These are phyloP conservation scores for Pythium myriotylum DNA, from an alignment of 352 stramenopile genomes.

Conservation along the genomic window DNA sequence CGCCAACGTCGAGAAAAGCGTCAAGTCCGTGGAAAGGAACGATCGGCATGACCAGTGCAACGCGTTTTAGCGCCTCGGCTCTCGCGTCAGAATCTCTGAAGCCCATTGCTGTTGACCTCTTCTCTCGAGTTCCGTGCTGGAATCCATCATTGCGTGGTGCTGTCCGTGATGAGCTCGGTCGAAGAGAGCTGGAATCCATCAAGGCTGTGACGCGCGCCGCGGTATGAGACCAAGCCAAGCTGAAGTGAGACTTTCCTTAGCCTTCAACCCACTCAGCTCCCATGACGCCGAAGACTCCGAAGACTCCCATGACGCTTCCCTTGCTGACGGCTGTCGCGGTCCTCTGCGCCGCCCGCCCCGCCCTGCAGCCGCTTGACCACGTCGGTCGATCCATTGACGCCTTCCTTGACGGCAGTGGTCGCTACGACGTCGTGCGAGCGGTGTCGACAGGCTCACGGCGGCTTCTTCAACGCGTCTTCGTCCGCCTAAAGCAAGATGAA, in stretches of 20 bases:
- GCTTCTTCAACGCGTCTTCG: constrained; percentile 11
- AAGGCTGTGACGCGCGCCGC: not conserved
- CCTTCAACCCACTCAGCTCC: not conserved
- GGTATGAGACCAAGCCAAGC: not conserved
- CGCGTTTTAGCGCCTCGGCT: constrained; percentile 51
- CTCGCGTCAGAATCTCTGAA: constrained; percentile 52
- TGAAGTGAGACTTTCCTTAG: not conserved
- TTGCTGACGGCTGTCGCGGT: constrained; percentile 1
- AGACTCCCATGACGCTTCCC: too few species aligned
- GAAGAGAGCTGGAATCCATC: too few species aligned
- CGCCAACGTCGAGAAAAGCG: constrained; percentile 97
- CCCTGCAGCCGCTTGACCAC: not conserved
- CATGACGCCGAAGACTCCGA: too few species aligned
- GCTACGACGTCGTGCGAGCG: constrained; percentile 2
- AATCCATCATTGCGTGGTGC: not conserved
- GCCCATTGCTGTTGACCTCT: constrained; percentile 19
- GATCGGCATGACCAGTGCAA: constrained; percentile 93
- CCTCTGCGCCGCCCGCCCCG: not conserved
- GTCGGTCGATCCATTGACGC: constrained; percentile 4
- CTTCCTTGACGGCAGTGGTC: constrained; percentile 1
- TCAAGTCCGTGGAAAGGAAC: constrained; percentile 96
- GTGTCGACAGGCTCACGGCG: not conserved
- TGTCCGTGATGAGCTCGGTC: too few species aligned
- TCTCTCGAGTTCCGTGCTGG: too few species aligned
- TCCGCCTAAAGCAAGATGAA: not conserved